Percentiles rank a stretch among this genome's conserved stretches.
phyloP scores from a whole-genome alignment of 1,139 yeast species.

The Yamadazyma triangularis region DNA sequence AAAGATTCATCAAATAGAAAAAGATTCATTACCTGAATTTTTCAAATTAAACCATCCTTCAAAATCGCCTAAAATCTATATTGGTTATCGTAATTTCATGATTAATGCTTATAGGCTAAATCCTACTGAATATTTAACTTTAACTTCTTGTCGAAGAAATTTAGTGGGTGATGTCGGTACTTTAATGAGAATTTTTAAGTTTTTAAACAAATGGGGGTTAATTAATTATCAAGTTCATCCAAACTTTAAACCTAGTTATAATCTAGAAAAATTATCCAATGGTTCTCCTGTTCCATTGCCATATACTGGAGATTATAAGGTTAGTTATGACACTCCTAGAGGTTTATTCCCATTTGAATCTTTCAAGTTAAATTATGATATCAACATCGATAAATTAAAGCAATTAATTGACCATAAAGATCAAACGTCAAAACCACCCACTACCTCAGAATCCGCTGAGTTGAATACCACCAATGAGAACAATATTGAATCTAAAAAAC shows the following conservation, averaged over 20 bases:
- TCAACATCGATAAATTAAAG: slow-evolving; percentile 55
- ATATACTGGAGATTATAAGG: slow-evolving; percentile 62
- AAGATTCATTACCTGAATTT: slow-evolving; percentile 85
- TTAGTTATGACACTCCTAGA: slow-evolving; percentile 84
- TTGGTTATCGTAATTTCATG: slow-evolving; percentile 90
- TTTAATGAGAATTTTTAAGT: slow-evolving; percentile 82
- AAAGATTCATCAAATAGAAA: slow-evolving; percentile 59
- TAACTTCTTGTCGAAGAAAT: slow-evolving; percentile 92
- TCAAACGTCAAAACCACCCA: neutral
- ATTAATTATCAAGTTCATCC: slow-evolving; percentile 90
- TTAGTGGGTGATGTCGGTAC: slow-evolving; percentile 96
- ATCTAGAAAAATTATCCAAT: slow-evolving; percentile 54
- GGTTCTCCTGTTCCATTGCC: slow-evolving; percentile 50
- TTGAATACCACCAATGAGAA: neutral
- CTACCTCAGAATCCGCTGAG: neutral
- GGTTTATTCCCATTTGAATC: slow-evolving; percentile 93
- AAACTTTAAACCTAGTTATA: slow-evolving; percentile 58
- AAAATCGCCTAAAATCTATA: slow-evolving; percentile 85
- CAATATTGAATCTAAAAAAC: neutral
- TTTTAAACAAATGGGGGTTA: slow-evolving; percentile 92
- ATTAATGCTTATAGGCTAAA: slow-evolving; percentile 86
- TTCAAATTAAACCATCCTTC: slow-evolving; percentile 71
- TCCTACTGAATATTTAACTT: slow-evolving; percentile 88
- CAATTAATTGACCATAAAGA: slow-evolving; percentile 29
- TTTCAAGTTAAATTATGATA: slow-evolving; percentile 53